These are phyloP conservation scores for Erodium moschatum DNA, from an alignment of 441 rosid genomes.

Conservation along the genomic window DNA sequence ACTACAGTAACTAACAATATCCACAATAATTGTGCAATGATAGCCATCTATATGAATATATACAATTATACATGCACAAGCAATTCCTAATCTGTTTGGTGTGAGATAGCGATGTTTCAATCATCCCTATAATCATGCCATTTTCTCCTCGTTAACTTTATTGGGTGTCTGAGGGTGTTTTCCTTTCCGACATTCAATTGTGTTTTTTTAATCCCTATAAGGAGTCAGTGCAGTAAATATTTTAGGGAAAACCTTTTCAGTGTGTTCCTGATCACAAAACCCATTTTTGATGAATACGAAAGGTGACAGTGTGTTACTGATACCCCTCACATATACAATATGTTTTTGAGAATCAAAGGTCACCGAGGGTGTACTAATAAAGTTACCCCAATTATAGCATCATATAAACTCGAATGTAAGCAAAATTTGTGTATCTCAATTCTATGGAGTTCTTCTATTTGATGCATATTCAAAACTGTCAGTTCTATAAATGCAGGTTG, in stretches of 20 bases:
- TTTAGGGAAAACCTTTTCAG: too few species aligned
- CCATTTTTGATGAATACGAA: too few species aligned
- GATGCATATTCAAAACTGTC: neutral
- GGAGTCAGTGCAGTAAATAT: too few species aligned
- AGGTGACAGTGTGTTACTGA: too few species aligned
- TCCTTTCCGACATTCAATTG: too few species aligned
- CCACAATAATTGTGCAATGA: neutral
- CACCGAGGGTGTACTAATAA: too few species aligned
- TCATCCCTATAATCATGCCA: neutral
- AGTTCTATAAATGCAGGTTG: neutral
- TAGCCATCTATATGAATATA: neutral
- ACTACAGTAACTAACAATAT: neutral
- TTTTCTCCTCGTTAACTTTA: neutral
- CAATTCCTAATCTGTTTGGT: neutral
- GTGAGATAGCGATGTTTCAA: neutral
- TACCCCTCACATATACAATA: too few species aligned
- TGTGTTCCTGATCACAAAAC: too few species aligned
- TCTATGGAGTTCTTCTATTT: neutral
- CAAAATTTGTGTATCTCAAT: neutral
- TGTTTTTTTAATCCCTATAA: too few species aligned
- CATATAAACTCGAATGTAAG: neutral
- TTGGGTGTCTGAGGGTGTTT: too few species aligned
- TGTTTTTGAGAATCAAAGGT: too few species aligned
- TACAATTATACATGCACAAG: neutral
- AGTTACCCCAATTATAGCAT: too few species aligned